Base-by-base conservation (phyloP, 2,329 filamentous ascomycete genomes). In the Metarhizium sp. region DNA sequence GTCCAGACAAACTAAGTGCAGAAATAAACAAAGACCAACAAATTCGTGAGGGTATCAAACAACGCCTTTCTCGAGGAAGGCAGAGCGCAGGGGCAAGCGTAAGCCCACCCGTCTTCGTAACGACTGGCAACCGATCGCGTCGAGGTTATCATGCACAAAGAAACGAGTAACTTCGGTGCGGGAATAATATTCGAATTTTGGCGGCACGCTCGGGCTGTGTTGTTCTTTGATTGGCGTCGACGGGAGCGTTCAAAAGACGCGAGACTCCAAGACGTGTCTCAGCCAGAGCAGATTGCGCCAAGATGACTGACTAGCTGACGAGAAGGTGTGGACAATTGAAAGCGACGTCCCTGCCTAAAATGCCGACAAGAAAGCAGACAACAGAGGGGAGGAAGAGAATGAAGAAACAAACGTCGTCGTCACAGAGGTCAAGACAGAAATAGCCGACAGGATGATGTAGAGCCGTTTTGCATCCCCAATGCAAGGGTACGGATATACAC, bases 181-280 rank as follows among this genome's bases (percentile, higher is more conserved):
- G 45, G 18, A 38, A 55, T 6, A 47, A 50, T 11, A 51, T 40
- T 45, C 45, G n/a, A 50, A 50, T 45, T 25, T 16, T 32, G 34
- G 34, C 18, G 16, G 38, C 36, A 32, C 52, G 49, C 47, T 49
- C 32, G n/a, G 13, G 45, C 16, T n/a, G n/a, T 50, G 46, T 55
- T 50, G 50, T 20, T 48, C 52, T 45, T 34, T 47, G 16, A 16
- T 51, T 18, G 51, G 47, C 25, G 47, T 34, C 32, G 46, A 53
- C 32, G 50, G 36, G 50, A 50, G 51, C 20, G 40, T 54, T 29
- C 20, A 50, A 55, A 38, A 55, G 52, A 58, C 55, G 54, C 56
- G 56, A 48, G 51, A 50, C 34, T 36, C 53, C 56, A 42, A 56
- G 56, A 58, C 54, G 54, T 58, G 56, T 56, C 51, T 56, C 51